Evolutionary conservation across 208 protist genomes (phyloP).

Genomic region (Wallacemonas sp.): DNA sequence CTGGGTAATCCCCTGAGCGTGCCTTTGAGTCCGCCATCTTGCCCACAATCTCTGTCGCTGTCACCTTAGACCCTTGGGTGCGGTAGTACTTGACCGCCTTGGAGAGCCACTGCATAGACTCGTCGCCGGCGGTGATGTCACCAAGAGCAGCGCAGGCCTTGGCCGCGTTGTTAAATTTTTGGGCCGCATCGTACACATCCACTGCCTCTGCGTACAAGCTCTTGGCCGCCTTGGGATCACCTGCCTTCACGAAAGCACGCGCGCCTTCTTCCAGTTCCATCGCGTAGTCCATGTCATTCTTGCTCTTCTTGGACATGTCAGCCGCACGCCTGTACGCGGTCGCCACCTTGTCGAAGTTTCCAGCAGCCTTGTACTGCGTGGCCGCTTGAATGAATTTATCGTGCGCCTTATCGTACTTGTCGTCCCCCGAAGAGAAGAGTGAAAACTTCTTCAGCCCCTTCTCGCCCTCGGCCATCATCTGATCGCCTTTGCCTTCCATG

Average conservation of each 20-base stretch:
- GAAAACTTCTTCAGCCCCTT: slow-evolving; percentile 72
- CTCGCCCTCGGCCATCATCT: slow-evolving; percentile 72
- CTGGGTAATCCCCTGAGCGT: slow-evolving; percentile 59
- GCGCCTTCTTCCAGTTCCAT: slow-evolving; percentile 73
- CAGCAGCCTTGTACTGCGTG: slow-evolving; percentile 81
- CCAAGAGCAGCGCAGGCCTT: slow-evolving; percentile 68
- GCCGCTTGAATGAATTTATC: slow-evolving; percentile 78
- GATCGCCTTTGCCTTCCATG: slow-evolving; percentile 70
- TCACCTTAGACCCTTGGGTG: slow-evolving; percentile 66
- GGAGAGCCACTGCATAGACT: slow-evolving; percentile 72
- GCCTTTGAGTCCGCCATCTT: slow-evolving; percentile 82
- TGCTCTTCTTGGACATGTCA: slow-evolving; percentile 66
- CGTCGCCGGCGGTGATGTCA: slow-evolving; percentile 53
- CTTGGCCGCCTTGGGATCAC: slow-evolving; percentile 36
- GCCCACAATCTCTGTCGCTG: slow-evolving; percentile 57
- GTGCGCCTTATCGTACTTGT: slow-evolving; percentile 69
- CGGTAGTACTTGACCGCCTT: slow-evolving; percentile 67
- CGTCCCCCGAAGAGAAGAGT: slow-evolving; percentile 52
- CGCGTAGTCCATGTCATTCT: slow-evolving; percentile 64
- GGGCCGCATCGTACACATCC: slow-evolving; percentile 61
- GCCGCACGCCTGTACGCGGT: slow-evolving; percentile 68
- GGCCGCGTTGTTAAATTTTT: slow-evolving; percentile 64
- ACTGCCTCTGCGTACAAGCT: slow-evolving; percentile 43
- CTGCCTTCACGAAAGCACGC: slow-evolving; percentile 52
- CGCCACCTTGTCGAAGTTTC: slow-evolving; percentile 70